Percentiles rank a stretch among this genome's conserved stretches.
phyloP scores from a whole-genome alignment of 164 flowering plant species.

The Sextonia rubra region DNA sequence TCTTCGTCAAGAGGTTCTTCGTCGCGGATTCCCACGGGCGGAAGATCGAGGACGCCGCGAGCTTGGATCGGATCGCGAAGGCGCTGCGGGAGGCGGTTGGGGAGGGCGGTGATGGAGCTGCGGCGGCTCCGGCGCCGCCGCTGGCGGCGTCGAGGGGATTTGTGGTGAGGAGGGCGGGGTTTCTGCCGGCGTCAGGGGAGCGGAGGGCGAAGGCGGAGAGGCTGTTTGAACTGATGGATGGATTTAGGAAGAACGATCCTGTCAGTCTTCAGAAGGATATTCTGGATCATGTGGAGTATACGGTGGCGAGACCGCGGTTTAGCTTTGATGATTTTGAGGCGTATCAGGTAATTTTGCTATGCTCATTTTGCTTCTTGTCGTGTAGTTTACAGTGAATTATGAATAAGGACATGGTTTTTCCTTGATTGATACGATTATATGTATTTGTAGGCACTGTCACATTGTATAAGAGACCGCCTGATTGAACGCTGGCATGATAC shows the following conservation, averaged over 20 bases:
- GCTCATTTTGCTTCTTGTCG: background rate
- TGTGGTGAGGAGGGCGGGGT: slow-evolving; percentile 35
- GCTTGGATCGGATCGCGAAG: slow-evolving; percentile 35
- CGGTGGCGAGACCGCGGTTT: slow-evolving; percentile 51
- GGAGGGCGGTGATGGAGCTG: slow-evolving; percentile 7
- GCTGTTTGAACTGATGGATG: slow-evolving; percentile 54
- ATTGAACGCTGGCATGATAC: slow-evolving; percentile 67
- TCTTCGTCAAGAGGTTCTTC: slow-evolving; percentile 38
- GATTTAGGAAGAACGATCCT: slow-evolving; percentile 45
- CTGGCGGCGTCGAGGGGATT: slow-evolving; percentile 25
- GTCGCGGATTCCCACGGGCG: slow-evolving; percentile 42
- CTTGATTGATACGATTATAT: background rate
- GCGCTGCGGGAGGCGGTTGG: slow-evolving; percentile 43
- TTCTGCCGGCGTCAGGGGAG: slow-evolving; percentile 19
- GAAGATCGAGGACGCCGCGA: slow-evolving; percentile 32
- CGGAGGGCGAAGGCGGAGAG: slow-evolving; percentile 40
- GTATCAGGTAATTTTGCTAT: slow-evolving; percentile 39
- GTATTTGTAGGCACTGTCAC: slow-evolving; percentile 45
- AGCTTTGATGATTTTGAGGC: slow-evolving; percentile 68
- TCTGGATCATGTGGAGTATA: slow-evolving; percentile 52
- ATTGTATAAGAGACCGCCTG: slow-evolving; percentile 55
- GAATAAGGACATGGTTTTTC: too few species aligned
- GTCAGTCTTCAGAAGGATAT: slow-evolving; percentile 50
- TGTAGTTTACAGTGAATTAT: too few species aligned
- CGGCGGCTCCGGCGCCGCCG: background rate